Evolutionary conservation across 2,329 filamentous ascomycete species (phyloP).

Genomic region (Aspergillus fijiensis): DNA sequence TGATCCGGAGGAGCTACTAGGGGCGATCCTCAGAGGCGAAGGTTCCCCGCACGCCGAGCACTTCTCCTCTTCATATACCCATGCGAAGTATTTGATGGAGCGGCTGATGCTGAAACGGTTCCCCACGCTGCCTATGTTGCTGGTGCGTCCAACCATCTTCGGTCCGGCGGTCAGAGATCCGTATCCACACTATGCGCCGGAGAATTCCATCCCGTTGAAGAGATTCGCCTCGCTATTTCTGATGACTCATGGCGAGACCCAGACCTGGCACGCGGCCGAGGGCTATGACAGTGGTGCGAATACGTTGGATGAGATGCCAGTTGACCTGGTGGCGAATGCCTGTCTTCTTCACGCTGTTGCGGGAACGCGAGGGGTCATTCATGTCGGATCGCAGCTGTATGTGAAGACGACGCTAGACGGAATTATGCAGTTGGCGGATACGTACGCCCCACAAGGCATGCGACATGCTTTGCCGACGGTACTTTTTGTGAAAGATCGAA

Average conservation of each 20-base stretch:
- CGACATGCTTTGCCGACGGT: slow-evolving; percentile 26
- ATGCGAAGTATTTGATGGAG: slow-evolving; percentile 35
- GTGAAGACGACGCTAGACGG: slow-evolving; percentile 30
- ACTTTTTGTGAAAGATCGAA: slow-evolving; percentile 30
- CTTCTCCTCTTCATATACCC: slow-evolving; percentile 33
- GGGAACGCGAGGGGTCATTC: slow-evolving; percentile 30
- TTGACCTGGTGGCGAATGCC: slow-evolving; percentile 35
- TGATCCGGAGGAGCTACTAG: slow-evolving; percentile 30
- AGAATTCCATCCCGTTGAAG: slow-evolving; percentile 32
- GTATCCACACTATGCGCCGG: slow-evolving; percentile 32
- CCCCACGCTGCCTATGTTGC: slow-evolving; percentile 28
- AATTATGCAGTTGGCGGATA: slow-evolving; percentile 20
- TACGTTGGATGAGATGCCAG: slow-evolving; percentile 34
- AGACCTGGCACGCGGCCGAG: slow-evolving; percentile 32
- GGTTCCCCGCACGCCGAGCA: slow-evolving; percentile 18
- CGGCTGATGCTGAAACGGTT: slow-evolving; percentile 28
- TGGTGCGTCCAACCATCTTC: slow-evolving; percentile 34
- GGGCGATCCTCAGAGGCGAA: slow-evolving; percentile 21
- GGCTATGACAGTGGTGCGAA: slow-evolving; percentile 31
- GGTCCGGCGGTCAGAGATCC: slow-evolving; percentile 30
- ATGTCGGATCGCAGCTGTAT: slow-evolving; percentile 32
- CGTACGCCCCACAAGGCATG: slow-evolving; percentile 22
- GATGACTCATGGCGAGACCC: slow-evolving; percentile 25
- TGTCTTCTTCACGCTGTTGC: slow-evolving; percentile 33
- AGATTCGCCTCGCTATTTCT: slow-evolving; percentile 31